Percentiles rank a stretch among this genome's conserved stretches.
These are phyloP conservation scores for Cyclotella baltica DNA, from an alignment of 108 stramenopile genomes.

Conservation along the genomic window DNA sequence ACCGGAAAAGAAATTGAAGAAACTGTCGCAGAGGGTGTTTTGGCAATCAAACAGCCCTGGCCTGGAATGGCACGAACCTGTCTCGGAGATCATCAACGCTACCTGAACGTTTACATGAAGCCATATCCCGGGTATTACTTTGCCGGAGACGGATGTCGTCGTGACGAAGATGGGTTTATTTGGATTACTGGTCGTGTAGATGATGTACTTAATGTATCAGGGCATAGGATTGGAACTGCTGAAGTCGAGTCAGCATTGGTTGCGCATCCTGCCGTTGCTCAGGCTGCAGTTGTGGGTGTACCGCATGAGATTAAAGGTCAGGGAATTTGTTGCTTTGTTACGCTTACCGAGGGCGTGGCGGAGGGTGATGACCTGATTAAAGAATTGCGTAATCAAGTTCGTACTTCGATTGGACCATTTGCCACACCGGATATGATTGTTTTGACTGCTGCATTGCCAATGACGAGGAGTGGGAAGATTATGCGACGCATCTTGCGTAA, in stretches of 20 bases:
- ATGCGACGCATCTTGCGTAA: slow-evolving; percentile 98
- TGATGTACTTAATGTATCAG: slow-evolving; percentile 96
- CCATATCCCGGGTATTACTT: slow-evolving; percentile 98
- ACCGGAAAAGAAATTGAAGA: slow-evolving; percentile 74
- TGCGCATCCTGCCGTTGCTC: slow-evolving; percentile 85
- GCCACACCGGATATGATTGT: slow-evolving; percentile 93
- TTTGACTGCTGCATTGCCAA: slow-evolving; percentile 83
- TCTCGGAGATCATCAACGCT: slow-evolving; percentile 95
- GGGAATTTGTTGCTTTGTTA: slow-evolving; percentile 85
- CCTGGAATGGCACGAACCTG: slow-evolving; percentile 96
- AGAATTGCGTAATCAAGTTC: slow-evolving; percentile 82
- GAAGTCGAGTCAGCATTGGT: slow-evolving; percentile 96
- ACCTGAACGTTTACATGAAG: slow-evolving; percentile 90
- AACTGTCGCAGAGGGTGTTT: slow-evolving; percentile 83
- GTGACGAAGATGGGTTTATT: slow-evolving; percentile 95
- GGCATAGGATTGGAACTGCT: slow-evolving; percentile 96
- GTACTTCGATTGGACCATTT: slow-evolving; percentile 91
- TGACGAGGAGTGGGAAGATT: slow-evolving; percentile 96
- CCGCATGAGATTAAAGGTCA: slow-evolving; percentile 95
- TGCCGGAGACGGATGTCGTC: slow-evolving; percentile 93
- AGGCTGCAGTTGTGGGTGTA: slow-evolving; percentile 92
- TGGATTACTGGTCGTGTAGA: slow-evolving; percentile 98
- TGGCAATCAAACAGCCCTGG: slow-evolving; percentile 94
- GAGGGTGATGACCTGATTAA: slow-evolving; percentile 79
- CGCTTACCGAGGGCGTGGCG: slow-evolving; percentile 69